phyloP scores from a whole-genome alignment of 1,139 yeast species.

The Pichia sp. region DNA sequence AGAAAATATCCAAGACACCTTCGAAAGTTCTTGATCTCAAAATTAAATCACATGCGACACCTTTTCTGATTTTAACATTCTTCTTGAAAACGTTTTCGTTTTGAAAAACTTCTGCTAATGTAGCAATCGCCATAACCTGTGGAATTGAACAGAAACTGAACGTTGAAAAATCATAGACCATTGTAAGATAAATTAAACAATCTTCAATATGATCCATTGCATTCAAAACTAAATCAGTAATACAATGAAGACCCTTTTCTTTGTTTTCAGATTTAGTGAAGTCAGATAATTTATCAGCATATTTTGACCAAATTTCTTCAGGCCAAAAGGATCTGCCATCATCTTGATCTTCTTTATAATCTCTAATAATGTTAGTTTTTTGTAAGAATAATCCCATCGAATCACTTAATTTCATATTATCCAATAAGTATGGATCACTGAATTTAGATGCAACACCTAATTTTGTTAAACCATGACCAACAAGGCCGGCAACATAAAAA shows the following conservation, averaged over 20 bases:
- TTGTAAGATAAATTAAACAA: constrained; percentile 67
- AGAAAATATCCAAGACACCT: constrained; percentile 71
- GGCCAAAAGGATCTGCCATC: constrained; percentile 98
- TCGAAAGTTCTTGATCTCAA: constrained; percentile 66
- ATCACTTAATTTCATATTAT: constrained; percentile 55
- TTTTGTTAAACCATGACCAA: constrained; percentile 90
- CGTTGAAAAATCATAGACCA: constrained; percentile 72
- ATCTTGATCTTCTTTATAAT: constrained; percentile 82
- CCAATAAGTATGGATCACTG: constrained; percentile 45
- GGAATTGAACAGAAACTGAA: constrained; percentile 96
- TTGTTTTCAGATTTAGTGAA: constrained; percentile 45
- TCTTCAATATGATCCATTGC: constrained; percentile 75
- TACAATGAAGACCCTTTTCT: constrained; percentile 61
- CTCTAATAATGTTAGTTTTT: constrained; percentile 92
- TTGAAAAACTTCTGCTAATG: constrained; percentile 78
- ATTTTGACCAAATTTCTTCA: constrained; percentile 81
- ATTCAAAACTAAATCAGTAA: constrained; percentile 75
- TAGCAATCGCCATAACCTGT: constrained; percentile 97
- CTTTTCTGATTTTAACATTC: constrained; percentile 86
- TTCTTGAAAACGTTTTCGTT: constrained; percentile 65
- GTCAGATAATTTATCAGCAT: constrained; percentile 56
- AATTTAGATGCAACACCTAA: constrained; percentile 66
- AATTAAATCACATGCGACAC: constrained; percentile 78
- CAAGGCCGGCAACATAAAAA: constrained; percentile 95
- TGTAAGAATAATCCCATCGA: constrained; percentile 95